Conservation (phyloP, 192 early-diverging fungal species). For the Entrophospora sp. region DNA sequence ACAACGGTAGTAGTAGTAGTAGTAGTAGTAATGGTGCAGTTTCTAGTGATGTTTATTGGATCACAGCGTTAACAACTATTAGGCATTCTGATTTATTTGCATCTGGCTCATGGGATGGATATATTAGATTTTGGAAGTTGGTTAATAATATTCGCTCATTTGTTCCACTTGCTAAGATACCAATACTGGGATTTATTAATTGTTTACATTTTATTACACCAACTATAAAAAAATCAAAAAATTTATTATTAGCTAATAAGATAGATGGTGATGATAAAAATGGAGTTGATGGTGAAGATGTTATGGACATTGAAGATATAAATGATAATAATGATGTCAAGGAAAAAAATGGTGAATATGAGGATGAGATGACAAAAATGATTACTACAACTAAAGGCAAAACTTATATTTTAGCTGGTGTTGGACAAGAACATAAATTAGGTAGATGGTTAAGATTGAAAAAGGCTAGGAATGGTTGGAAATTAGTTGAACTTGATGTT, state of each 20-base stretch:
- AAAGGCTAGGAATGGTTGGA: conserved; percentile 65
- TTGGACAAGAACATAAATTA: conserved; percentile 83
- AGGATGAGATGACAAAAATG: neutral
- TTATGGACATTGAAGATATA: too few species aligned
- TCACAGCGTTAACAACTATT: conserved; percentile 76
- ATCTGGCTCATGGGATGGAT: conserved; percentile 82
- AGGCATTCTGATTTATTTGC: conserved; percentile 86
- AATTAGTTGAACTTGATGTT: conserved; percentile 52
- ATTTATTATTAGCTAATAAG: too few species aligned
- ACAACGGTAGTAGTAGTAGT: too few species aligned
- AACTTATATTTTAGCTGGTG: conserved; percentile 53
- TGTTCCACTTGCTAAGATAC: conserved; percentile 47
- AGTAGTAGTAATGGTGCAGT: conserved; percentile 36
- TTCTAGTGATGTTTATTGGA: conserved; percentile 79
- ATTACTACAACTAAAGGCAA: conserved; percentile 26
- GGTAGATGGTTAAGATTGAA: conserved; percentile 86
- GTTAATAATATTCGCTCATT: conserved; percentile 57
- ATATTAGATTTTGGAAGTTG: conserved; percentile 82
- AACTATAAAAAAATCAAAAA: neutral
- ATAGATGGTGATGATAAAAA: too few species aligned
- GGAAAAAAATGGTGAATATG: neutral
- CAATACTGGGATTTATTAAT: conserved; percentile 58
- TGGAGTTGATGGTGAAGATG: too few species aligned
- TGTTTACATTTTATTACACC: conserved; percentile 31
- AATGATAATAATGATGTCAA: too few species aligned